Evolutionary conservation across 805 yeast genomes (phyloP), one percentile per base, ranked within the genome.

Genomic region (Monosporozyma yasuniensis): DNA sequence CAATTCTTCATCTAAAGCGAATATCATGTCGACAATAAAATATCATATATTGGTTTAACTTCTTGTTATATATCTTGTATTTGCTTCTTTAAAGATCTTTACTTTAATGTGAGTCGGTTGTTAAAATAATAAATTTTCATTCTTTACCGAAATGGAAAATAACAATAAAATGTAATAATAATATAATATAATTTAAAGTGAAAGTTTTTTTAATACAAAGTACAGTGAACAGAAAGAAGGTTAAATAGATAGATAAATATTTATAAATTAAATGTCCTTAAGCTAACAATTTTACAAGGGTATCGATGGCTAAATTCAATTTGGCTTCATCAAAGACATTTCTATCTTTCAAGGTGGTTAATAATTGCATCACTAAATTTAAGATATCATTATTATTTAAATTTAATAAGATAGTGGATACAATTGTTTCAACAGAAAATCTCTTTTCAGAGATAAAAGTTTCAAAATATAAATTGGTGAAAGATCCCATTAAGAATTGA

Each of bases 401-500:
- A 60, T 85, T 84, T 59, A 84, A 78, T 39, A 88, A 77, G 23
- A 88, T 83, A 42, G 83, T 71, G 58, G 91, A 95, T 52, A 91
- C 68, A 23, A 93, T 70, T 12, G 83, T 75, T 34, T 88, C 91
- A 49, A 87, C 82, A 49, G 83, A 83, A 54, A 83, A 71, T 65
- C 83, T 81, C 55, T 80, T 79, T 42, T 80, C 78, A 35, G 91
- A 81, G 56, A 93, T 78, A 66, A 93, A 93, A 2, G 96, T 87
- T 68, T 91, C 96, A 68, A 83, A 90, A 71, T 93, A 93, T 56
- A 93, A 74, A 64, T 89, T 90, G 32, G 93, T 78, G 65, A 93
- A 93, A 38, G 95, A 87, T 11, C 99, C 99, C 98, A 93, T 93
- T 59, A 93, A 73, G 65, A 91, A 93, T 71, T 93, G 98, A 70